These are phyloP conservation scores for Starmerella cellae DNA, from an alignment of 805 yeast species.

Conservation along the genomic window DNA sequence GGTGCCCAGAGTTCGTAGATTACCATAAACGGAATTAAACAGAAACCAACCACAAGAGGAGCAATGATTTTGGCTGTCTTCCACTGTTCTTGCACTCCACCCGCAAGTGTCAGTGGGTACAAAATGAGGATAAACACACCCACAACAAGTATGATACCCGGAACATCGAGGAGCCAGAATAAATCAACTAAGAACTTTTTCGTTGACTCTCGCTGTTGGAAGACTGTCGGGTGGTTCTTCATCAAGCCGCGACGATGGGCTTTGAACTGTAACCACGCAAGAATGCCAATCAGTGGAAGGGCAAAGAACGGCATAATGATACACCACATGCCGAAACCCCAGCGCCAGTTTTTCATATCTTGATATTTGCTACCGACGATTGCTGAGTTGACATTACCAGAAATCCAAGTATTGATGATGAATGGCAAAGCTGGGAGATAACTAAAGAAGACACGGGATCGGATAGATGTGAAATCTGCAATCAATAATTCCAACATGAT, in stretches of 20 bases:
- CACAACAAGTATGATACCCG: constrained; percentile 46
- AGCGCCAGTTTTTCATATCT: constrained; percentile 35
- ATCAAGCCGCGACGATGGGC: constrained; percentile 44
- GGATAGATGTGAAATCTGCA: constrained; percentile 55
- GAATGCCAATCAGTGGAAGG: constrained; percentile 44
- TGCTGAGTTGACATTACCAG: constrained; percentile 39
- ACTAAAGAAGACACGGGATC: constrained; percentile 56
- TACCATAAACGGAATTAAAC: constrained; percentile 43
- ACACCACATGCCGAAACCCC: constrained; percentile 77
- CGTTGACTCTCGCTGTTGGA: constrained; percentile 28
- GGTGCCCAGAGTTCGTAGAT: constrained; percentile 49
- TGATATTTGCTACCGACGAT: constrained; percentile 20
- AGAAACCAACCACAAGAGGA: constrained; percentile 56
- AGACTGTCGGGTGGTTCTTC: constrained; percentile 31
- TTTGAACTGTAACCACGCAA: constrained; percentile 41
- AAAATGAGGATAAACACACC: constrained; percentile 50
- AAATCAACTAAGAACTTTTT: constrained; percentile 16
- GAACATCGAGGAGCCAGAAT: constrained; percentile 53
- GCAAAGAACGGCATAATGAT: constrained; percentile 55
- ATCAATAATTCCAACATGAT: constrained; percentile 43
- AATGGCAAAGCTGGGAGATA: constrained; percentile 59
- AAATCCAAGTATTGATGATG: constrained; percentile 66
- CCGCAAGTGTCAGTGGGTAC: constrained; percentile 65
- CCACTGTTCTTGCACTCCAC: constrained; percentile 48
- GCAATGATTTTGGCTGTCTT: constrained; percentile 46